Conservation (phyloP, 78 protist species). For the Dictyostelium intermedium region DNA sequence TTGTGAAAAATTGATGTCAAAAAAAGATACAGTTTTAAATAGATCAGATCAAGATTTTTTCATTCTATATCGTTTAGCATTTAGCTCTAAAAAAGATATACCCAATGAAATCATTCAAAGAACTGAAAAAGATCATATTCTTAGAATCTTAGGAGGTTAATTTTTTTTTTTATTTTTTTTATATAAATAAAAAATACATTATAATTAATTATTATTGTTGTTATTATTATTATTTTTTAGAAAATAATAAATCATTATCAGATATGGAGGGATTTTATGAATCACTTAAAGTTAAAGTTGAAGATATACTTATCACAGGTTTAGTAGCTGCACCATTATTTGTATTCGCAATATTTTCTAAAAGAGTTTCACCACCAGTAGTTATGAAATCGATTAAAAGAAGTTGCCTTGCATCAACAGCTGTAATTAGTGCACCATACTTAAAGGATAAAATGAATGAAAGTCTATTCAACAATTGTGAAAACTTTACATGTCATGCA, state of each 20-base stretch:
- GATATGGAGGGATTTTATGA: background rate
- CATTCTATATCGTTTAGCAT: background rate
- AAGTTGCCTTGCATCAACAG: background rate
- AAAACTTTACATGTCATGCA: background rate
- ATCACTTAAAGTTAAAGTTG: background rate
- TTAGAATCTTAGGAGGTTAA: background rate
- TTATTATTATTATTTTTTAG: background rate
- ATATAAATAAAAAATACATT: too few relatives aligned
- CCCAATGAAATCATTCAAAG: background rate
- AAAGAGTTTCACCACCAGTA: background rate
- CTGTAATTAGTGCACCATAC: background rate
- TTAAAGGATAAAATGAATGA: background rate
- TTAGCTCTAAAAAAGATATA: background rate
- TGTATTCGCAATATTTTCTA: background rate
- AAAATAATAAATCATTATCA: background rate
- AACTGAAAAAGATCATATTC: conserved; percentile 16
- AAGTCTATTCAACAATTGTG: background rate
- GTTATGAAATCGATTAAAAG: background rate
- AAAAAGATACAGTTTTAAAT: background rate
- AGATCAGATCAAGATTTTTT: background rate
- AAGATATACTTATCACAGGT: background rate
- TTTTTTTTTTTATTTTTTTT: background rate
- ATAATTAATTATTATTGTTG: too few relatives aligned
- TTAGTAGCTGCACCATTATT: background rate
- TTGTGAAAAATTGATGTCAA: background rate